Evolutionary conservation across 129 eudicot genomes (phyloP).

Genomic region (Flaveria trinervia): DNA sequence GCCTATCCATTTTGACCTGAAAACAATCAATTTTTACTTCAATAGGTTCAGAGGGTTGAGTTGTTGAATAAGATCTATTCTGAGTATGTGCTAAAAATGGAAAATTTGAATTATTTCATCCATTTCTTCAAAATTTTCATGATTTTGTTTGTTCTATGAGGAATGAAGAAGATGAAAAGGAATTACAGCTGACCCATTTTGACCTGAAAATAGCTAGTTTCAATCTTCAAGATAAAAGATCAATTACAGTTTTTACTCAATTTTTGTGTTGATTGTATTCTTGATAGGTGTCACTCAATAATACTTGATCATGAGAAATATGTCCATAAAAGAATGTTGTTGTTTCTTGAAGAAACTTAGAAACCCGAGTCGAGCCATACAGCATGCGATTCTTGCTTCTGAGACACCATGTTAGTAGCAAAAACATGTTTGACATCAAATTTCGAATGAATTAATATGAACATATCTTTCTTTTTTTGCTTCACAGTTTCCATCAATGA

Average conservation of each 20-base stretch:
- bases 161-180: not conserved
- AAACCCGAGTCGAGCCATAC: conserved; percentile 35
- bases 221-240: not conserved
- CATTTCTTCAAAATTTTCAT: not conserved
- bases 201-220: not conserved
- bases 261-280: not conserved
- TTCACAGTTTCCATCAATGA: conserved; percentile 59
- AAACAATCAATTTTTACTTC: no score
- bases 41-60: not conserved
- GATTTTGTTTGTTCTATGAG: not conserved
- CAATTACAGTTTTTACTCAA: not conserved
- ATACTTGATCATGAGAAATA: conserved; percentile 26
- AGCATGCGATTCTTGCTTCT: conserved; percentile 67
- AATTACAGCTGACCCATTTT: not conserved
- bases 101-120: not conserved
- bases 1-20: no score
- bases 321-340: conserved; percentile 52
- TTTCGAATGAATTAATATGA: conserved; percentile 12
- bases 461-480: not conserved
- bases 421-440: conserved; percentile 8
- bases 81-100: not conserved
- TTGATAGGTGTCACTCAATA: conserved; percentile 23
- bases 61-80: not conserved
- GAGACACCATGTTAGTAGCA: conserved; percentile 76
- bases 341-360: conserved; percentile 50